Evolutionary conservation across 257 asterid species (phyloP).

Genomic region (Penstemon barbatus): DNA sequence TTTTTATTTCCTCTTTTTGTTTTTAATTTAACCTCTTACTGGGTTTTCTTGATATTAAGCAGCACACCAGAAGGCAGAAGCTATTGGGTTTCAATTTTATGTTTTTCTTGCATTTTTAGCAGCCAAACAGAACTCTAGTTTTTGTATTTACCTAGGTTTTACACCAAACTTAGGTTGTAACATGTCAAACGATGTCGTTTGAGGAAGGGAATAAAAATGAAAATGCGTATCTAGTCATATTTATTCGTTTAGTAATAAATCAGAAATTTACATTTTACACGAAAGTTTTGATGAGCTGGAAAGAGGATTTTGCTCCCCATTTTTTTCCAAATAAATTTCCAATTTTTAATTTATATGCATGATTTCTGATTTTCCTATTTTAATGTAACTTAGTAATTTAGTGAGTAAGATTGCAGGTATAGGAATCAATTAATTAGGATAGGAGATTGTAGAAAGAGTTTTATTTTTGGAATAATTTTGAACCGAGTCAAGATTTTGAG

Average conservation of each 20-base stretch:
- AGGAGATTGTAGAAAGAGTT: constrained; percentile 31
- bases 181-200: constrained; percentile 36
- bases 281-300: constrained; percentile 33
- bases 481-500: constrained; percentile 17
- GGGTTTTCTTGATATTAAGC: constrained; percentile 15
- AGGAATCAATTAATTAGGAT: constrained; percentile 23
- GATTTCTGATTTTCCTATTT: not conserved
- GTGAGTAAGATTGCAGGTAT: not conserved
- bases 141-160: constrained; percentile 1
- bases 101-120: not conserved
- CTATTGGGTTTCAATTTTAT: not conserved
- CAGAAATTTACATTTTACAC: constrained; percentile 16
- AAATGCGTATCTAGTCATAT: constrained; percentile 28
- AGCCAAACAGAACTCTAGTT: constrained; percentile 14
- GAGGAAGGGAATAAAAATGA: not conserved
- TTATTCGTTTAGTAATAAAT: constrained; percentile 16
- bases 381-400: not conserved
- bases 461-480: constrained; percentile 30
- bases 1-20: not conserved
- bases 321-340: constrained; percentile 4
- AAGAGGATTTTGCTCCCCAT: not conserved
- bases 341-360: not conserved
- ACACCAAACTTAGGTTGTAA: constrained; percentile 29
- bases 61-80: not conserved
- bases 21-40: not conserved